Base-by-base conservation (phyloP, 768 basidiomycete genomes). In the Polyporus arcularius region DNA sequence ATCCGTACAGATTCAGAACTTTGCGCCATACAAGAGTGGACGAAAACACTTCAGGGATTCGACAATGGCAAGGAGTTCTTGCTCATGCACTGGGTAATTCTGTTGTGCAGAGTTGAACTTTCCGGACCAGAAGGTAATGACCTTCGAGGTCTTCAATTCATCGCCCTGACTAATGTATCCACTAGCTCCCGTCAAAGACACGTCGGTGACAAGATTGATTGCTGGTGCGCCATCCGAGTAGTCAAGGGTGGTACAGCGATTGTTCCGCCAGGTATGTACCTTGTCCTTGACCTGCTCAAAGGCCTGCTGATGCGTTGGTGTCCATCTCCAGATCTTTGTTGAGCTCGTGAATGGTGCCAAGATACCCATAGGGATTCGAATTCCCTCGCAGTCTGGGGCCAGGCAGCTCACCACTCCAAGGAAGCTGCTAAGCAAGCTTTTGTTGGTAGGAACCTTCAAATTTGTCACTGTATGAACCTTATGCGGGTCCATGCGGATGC, bases 11-110 rank as follows among this genome's bases (percentile, higher is more conserved):
- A 67, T 45, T 1, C 56, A 35, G 39, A 69, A 68, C 12, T 41
- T 53, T 16, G 55, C 28, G 10, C 67, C 67, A n/a, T 50, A 52
- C 12, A 68, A 54, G 18, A 60, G 28, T 3, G 46, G 30, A 7
- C 47, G 30, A 47, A 48, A 49, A 63, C 72, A 72, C 45, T 74
- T 76, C 45, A 81, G 57, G 0, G 76, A 71, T 42, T 80, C 76
- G 0, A 81, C 66, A 0, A 74, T 73, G 0, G 71, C 71, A 12
- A 74, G 53, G 12, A 73, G 40, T 42, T 80, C 78, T 7, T 72
- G 64, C 58, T 79, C 76, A 55, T 76, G 75, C 0, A 76, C 75
- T 18, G 75, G 71, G 50, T 80, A 79, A 39, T 71, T 67, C 53
- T 65, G 65, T 38, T 73, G 69, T 0, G 68, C 65, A 0, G 68